These are phyloP conservation scores for Microcera coccophila DNA, from an alignment of 2,329 filamentous ascomycete genomes.

Conservation along the genomic window DNA sequence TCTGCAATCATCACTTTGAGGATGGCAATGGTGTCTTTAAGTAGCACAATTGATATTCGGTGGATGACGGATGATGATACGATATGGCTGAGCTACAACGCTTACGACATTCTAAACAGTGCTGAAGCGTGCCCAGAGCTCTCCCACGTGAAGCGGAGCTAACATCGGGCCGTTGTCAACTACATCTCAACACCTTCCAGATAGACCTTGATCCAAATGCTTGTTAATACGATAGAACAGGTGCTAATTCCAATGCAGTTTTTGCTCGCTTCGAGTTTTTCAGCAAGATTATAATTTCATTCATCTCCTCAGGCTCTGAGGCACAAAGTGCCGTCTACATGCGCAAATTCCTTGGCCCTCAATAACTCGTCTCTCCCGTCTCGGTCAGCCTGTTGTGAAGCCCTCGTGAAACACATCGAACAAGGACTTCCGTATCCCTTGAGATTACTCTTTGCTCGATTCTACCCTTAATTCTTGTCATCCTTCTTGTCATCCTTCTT, in stretches of 20 bases:
- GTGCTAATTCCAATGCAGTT: too few relatives aligned
- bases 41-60: background rate
- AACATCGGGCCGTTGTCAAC: constrained; percentile 1
- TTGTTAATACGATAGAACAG: too few relatives aligned
- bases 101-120: background rate
- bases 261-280: too few relatives aligned
- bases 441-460: background rate
- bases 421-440: too few relatives aligned
- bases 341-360: too few relatives aligned
- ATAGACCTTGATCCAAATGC: too few relatives aligned
- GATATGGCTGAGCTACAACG: background rate
- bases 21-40: background rate
- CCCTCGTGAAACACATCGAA: too few relatives aligned
- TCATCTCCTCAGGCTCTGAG: too few relatives aligned
- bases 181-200: background rate
- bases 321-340: too few relatives aligned
- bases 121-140: background rate
- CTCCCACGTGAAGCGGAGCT: background rate
- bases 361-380: too few relatives aligned
- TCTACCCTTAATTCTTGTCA: background rate
- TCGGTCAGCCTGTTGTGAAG: too few relatives aligned
- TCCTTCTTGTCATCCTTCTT: background rate
- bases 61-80: background rate
- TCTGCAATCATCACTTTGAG: constrained; percentile 21
- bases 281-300: too few relatives aligned